Base-by-base conservation (phyloP, 2,329 filamentous ascomycete genomes). In the Gyromitra esculenta region DNA sequence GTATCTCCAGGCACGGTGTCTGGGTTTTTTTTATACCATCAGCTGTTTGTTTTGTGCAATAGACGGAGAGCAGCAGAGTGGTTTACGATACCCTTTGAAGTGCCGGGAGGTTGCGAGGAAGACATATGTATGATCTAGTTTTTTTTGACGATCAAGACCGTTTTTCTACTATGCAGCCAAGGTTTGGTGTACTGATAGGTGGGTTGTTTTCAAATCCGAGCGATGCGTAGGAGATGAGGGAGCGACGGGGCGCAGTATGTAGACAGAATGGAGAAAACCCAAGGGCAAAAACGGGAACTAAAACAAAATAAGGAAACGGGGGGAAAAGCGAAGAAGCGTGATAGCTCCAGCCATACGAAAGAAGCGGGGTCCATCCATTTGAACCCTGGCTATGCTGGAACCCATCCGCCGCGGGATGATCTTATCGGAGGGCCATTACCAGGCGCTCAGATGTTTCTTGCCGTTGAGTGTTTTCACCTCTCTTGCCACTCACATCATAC, bases 1-100 rank as follows among this genome's bases (percentile, higher is more conserved):
- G 21, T 35, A n/a, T 75, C 72, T 71, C 25, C 39, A 31, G 65
- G 65, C 11, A 52, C 7, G 39, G 48, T 50, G 8, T 39, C 72
- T 75, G 11, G 31, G 15, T 8, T 7, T 56, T 35, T 11, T 21
- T 13, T 25, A 65, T 31, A 31, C 25, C 25, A 31, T 31, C 2
- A 31, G 25, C 4, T 31, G 65, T 70, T 64, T 64, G 59, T 45
- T 35, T 56, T 18, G 25, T 15, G 6, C n/a, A 48, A 35, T 45
- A 9, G 50, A 69, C 15, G 52, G 48, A 35, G n/a, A 64, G n/a
- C 41, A 69, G 48, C 57, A 63, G 31, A 54, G 54, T 31, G 25
- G 37, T 13, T 31, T 50, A 39, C 31, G 15, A 65, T 64, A 75
- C 72, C 59, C n/a, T 54, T 25, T 54, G 18, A 35, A 60, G 59